A percentile compares a stretch with the other conserved stretches of the same genome.
Evolutionary conservation across 2,329 filamentous ascomycete genomes (phyloP).

Genomic region (Metarhizium album): DNA sequence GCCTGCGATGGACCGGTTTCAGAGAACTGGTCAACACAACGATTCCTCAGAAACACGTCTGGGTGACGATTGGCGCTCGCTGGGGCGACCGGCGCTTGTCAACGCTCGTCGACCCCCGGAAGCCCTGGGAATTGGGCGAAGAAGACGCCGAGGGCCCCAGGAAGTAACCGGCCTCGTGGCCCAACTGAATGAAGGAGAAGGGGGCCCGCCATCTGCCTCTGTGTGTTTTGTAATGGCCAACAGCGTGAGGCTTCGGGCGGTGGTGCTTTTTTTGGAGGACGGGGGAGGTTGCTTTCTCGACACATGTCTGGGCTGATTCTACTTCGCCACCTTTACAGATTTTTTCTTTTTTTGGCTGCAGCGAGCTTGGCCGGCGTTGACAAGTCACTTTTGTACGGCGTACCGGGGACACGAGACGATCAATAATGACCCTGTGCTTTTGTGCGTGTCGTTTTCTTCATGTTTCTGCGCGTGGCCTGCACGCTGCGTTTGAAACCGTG

Average conservation of each 20-base stretch:
- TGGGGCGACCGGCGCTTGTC: slow-evolving; percentile 46
- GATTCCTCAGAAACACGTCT: slow-evolving; percentile 51
- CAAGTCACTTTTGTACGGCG: slow-evolving; percentile 8
- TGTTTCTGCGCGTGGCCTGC: background rate
- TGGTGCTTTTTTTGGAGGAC: background rate
- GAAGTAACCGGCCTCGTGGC: slow-evolving; percentile 12
- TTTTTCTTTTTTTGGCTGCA: slow-evolving; percentile 5
- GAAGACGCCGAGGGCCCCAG: slow-evolving; percentile 33
- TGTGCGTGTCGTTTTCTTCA: background rate
- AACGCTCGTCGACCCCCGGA: slow-evolving; percentile 44
- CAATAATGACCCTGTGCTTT: slow-evolving; percentile 6
- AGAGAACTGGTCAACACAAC: slow-evolving; percentile 43
- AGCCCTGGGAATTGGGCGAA: slow-evolving; percentile 41
- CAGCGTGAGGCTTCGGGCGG: background rate
- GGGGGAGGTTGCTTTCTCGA: too few relatives aligned
- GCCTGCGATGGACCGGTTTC: slow-evolving; percentile 48
- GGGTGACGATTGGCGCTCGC: slow-evolving; percentile 56
- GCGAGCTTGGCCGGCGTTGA: slow-evolving; percentile 8
- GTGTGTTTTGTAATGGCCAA: background rate
- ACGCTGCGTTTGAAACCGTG: background rate
- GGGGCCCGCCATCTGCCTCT: background rate
- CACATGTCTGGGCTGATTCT: too few relatives aligned
- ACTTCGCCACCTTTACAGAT: too few relatives aligned
- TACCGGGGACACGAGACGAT: slow-evolving; percentile 7
- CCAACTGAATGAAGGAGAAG: background rate